These are phyloP conservation scores for Sporothrix protearum DNA, from an alignment of 2,329 filamentous ascomycete species.

Conservation along the genomic window DNA sequence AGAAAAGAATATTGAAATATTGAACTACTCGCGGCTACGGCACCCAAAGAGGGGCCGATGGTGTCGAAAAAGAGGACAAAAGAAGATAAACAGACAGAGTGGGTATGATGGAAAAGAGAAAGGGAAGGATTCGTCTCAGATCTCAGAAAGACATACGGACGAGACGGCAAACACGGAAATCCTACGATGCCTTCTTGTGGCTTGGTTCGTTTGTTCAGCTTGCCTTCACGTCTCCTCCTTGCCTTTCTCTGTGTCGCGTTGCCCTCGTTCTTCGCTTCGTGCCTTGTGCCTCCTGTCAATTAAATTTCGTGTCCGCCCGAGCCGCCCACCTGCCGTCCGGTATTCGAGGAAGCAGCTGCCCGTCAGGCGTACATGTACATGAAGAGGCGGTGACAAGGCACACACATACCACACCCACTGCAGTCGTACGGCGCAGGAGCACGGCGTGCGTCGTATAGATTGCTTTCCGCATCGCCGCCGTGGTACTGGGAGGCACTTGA, in stretches of 20 bases:
- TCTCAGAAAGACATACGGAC: slow-evolving; percentile 1
- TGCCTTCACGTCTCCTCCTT: background rate
- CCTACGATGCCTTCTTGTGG: background rate
- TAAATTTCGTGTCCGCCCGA: background rate
- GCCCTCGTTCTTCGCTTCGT: background rate
- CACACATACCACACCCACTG: no score
- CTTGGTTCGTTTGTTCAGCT: background rate
- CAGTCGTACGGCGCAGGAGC: slow-evolving; percentile 1
- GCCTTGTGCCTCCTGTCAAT: background rate
- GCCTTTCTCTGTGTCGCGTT: background rate
- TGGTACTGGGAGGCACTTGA: background rate
- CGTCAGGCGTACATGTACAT: background rate
- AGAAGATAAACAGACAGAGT: background rate
- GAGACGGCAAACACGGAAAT: background rate
- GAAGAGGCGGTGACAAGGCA: background rate
- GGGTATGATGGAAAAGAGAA: background rate
- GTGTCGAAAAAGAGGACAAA: background rate
- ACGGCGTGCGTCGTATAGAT: background rate
- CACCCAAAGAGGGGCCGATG: background rate
- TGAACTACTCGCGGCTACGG: background rate
- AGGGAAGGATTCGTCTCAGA: background rate
- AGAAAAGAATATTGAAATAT: slow-evolving; percentile 2
- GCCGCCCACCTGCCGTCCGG: background rate
- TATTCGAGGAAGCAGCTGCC: background rate
- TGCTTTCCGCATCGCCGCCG: slow-evolving; percentile 3